Evolutionary conservation across 2,329 filamentous ascomycete species (phyloP), one percentile per base, ranked within the genome.

Genomic region (Nemania sp.): DNA sequence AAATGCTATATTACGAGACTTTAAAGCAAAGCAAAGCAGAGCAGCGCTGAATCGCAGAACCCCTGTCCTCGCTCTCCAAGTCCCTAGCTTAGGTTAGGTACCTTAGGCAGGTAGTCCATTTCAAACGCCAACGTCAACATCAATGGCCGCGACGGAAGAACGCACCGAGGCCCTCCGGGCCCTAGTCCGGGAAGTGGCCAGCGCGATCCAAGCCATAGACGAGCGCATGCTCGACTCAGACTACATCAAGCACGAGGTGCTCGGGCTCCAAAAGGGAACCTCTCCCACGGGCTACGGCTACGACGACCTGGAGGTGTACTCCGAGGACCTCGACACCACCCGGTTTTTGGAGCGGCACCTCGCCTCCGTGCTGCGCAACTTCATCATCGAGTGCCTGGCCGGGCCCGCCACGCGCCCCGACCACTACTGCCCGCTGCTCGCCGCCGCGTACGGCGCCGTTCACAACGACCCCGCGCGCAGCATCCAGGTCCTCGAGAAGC

Each of bases 161-260:
- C 54, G 7, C 29, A 50, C 18, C 17, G n/a, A 42, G 1, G 20
- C 35, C 21, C n/a, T 56, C 0, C 20, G 39, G 11, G 54, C 43
- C 21, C 5, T 57, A 0, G 54, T 57, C 6, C 29, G 54, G 12
- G 47, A 57, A 52, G 54, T 57, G 1, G 3, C 6, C 39, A 43
- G 10, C 5, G 46, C 47, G 0, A 45, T 52, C 4, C 29, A 52
- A 37, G 54, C 51, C 10, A 47, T 46, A 5, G 47, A 57, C 12
- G 39, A 57, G 29, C 54, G 52, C 1, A 40, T 57, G 3, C 47
- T 57, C n/a, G 29, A 47, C 54, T 45, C 39, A 2, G 39, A 57
- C 6, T 46, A 46, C 15, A 57, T 57, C 25, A n/a, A 17, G 10
- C 10, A 52, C 39, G 13, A 37, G 2, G 17, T 45, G 1, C 9